phyloP scores from a whole-genome alignment of 345 rosid species.

The Eutrema japonicum region DNA sequence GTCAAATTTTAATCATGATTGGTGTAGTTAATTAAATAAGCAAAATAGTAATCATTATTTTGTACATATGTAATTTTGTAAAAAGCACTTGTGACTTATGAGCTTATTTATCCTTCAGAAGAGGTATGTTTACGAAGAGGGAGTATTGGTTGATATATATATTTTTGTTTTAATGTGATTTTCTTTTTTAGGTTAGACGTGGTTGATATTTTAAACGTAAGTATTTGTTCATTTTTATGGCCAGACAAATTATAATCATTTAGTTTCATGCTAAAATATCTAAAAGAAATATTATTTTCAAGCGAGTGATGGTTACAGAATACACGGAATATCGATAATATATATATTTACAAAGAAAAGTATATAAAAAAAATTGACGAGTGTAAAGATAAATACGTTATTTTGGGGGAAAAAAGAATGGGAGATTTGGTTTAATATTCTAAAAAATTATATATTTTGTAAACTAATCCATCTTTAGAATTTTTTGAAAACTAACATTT shows the following conservation, averaged over 20 bases:
- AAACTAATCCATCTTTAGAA: too few species aligned
- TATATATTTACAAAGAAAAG: not conserved
- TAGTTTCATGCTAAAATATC: not conserved
- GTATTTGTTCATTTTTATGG: not conserved
- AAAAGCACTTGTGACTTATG: too few species aligned
- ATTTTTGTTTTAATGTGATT: too few species aligned
- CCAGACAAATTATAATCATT: not conserved
- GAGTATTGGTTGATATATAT: not conserved
- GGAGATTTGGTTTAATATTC: too few species aligned
- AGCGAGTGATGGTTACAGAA: not conserved
- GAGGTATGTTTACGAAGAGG: not conserved
- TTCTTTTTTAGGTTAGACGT: not conserved
- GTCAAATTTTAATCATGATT: too few species aligned
- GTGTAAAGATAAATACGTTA: slow-evolving; percentile 17
- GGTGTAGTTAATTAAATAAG: too few species aligned
- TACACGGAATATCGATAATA: not conserved
- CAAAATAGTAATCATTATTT: too few species aligned
- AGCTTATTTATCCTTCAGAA: not conserved
- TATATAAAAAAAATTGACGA: not conserved
- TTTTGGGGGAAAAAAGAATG: not conserved
- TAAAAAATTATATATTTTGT: too few species aligned
- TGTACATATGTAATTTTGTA: not conserved
- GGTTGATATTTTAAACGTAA: not conserved
- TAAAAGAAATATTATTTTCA: not conserved
- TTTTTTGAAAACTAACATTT: too few species aligned